Evolutionary conservation across 2,329 filamentous ascomycete species (phyloP), one percentile per base, ranked within the genome.

Genomic region (Neocatenulostroma microsporum): DNA sequence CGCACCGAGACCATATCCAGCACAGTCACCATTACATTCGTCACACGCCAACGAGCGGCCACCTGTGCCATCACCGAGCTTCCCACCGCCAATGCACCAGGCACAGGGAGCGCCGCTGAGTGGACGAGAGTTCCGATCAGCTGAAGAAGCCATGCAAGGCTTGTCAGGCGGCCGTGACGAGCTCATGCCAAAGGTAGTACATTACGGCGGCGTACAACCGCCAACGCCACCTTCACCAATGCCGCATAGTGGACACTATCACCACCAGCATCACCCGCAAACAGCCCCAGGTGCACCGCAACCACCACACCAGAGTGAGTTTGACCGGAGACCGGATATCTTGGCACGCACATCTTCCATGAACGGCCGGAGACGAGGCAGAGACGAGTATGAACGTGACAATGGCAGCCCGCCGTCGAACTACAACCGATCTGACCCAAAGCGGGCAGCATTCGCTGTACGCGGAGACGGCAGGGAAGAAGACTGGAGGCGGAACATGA

Each of bases 131-230:
- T 96, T 94, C 63, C 84, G 87, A 53, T 95, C 89, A 3, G 91
- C 91, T 10, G 91, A 98, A 60, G 91, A 98, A 58, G 91, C 86
- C 3, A 88, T 96, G 42, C 84, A 85, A 40, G 85, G 91, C 46
- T 65, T 98, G 44, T 81, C 88, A 4, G 88, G 86, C 34, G 91
- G 91, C n/a, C 78, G 91, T 39, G 82, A 94, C 39, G 91, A 98
- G 41, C 71, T 96, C 11, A 70, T 95, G 34, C 91, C 91, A 15
- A 91, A 89, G 62, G 78, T 96, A 39, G 85, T 98, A 11, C 91
- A 96, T 63, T 98, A 98, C 60, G 86, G 84, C 25, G 86, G 87
- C 30, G 86, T 93, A 56, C 89, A 94, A 60, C 88, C 89, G 26
- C 88, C 88, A 3, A 94, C 88, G 2, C 88, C 89, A 23, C 87